These are phyloP conservation scores for Rhizomucor pusillus DNA, from an alignment of 371 early-diverging fungal species.

Conservation along the genomic window DNA sequence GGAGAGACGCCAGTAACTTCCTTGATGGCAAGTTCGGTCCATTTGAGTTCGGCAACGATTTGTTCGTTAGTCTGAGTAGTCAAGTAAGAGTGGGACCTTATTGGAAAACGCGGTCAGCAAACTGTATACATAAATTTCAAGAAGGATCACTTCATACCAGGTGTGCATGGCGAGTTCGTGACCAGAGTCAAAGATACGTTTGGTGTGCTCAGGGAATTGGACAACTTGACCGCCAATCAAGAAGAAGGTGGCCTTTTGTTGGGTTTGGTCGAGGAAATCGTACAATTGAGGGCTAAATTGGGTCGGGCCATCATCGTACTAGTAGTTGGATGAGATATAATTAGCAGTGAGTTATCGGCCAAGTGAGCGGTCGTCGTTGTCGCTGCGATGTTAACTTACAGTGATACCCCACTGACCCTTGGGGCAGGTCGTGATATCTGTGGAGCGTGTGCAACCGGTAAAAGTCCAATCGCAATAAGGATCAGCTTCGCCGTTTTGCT, in stretches of 20 bases:
- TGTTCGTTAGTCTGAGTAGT: conserved; percentile 62
- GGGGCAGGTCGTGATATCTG: conserved; percentile 53
- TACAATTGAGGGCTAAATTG: conserved; percentile 41
- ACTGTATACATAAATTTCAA: too few relatives aligned
- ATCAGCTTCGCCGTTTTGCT: conserved; percentile 21
- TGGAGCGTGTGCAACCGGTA: conserved; percentile 43
- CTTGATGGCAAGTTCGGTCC: conserved; percentile 65
- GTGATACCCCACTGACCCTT: conserved; percentile 60
- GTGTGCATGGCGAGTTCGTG: conserved; percentile 55
- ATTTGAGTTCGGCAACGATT: conserved; percentile 71
- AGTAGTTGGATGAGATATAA: too few relatives aligned
- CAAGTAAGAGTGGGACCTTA: conserved; percentile 63
- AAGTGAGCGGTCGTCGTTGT: too few relatives aligned
- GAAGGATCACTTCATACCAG: conserved; percentile 15
- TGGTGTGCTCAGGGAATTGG: conserved; percentile 47
- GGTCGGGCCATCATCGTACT: conserved; percentile 67
- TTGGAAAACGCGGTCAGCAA: conserved; percentile 4
- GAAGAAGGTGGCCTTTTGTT: conserved; percentile 65
- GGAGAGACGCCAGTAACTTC: conserved; percentile 58
- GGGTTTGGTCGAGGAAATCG: conserved; percentile 49
- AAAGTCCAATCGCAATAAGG: conserved; percentile 60
- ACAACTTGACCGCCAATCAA: conserved; percentile 61
- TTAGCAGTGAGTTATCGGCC: neutral
- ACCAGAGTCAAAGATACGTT: conserved; percentile 47
- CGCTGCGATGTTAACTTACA: too few relatives aligned